Evolutionary conservation across 1,284 basidiomycete genomes (phyloP).

Genomic region (Tausonia pullulans): DNA sequence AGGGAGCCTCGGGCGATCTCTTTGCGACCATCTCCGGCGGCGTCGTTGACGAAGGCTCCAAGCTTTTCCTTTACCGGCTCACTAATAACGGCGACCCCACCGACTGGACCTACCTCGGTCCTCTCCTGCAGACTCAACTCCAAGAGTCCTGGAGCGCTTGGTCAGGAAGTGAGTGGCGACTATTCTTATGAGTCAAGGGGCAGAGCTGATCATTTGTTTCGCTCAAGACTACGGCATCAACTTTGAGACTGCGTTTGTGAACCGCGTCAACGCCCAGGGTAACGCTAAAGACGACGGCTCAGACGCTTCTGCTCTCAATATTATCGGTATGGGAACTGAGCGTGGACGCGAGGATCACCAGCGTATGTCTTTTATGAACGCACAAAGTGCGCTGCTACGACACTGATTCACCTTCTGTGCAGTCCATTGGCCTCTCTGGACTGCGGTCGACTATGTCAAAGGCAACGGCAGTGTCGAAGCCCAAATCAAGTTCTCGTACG

Average conservation of each 20-base stretch:
- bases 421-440: constrained; percentile 18
- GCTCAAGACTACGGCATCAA: constrained; percentile 17
- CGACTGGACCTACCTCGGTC: constrained; percentile 22
- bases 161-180: constrained; percentile 15
- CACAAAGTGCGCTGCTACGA: neutral
- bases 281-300: constrained; percentile 16
- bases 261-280: constrained; percentile 20
- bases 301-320: constrained; percentile 17
- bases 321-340: constrained; percentile 22
- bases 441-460: constrained; percentile 17
- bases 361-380: neutral
- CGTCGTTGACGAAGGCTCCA: constrained; percentile 18
- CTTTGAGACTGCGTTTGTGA: constrained; percentile 21
- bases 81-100: constrained; percentile 15
- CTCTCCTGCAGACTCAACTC: constrained; percentile 9
- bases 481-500: neutral
- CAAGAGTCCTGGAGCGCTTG: constrained; percentile 17
- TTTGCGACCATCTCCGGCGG: constrained; percentile 23
- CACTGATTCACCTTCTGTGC: no score
- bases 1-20: constrained; percentile 11
- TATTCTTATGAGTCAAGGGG: no score
- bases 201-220: no score
- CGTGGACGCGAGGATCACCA: constrained; percentile 6
- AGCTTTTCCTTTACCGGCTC: constrained; percentile 24
- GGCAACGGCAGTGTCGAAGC: constrained; percentile 3